Evolutionary conservation across 129 eudicot genomes (phyloP).

Genomic region (Calendula officinalis): DNA sequence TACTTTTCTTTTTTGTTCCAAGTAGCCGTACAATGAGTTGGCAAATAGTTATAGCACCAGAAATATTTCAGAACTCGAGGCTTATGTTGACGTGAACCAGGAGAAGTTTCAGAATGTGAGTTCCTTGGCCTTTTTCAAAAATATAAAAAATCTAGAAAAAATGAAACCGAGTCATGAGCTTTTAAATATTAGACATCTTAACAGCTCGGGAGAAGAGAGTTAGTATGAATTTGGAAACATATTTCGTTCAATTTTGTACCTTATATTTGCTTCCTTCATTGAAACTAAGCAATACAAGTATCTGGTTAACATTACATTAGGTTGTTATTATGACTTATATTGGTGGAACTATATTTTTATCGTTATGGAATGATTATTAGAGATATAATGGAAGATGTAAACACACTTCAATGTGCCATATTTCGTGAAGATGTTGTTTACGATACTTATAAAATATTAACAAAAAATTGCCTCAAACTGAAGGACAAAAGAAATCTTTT

Average conservation of each 20-base stretch:
- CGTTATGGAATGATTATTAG: conserved; percentile 36
- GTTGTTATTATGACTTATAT: not conserved
- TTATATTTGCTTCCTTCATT: conserved; percentile 89
- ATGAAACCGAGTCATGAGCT: no score
- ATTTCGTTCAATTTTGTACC: no score
- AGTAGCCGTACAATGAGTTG: conserved; percentile 77
- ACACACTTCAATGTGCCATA: conserved; percentile 97
- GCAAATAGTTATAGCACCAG: conserved; percentile 64
- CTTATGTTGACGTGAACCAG: conserved; percentile 51
- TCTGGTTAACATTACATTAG: conserved; percentile 22
- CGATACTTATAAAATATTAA: conserved; percentile 35
- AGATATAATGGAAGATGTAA: conserved; percentile 98
- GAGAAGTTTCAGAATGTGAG: conserved; percentile 81
- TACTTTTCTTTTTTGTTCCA: conserved; percentile 19
- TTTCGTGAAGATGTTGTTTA: conserved; percentile 72
- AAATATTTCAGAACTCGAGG: conserved; percentile 62
- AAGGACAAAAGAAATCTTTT: no score
- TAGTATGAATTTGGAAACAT: conserved; percentile 96
- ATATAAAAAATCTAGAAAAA: conserved; percentile 15
- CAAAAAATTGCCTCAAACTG: conserved; percentile 30
- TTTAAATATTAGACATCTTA: no score
- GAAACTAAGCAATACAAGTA: conserved; percentile 99
- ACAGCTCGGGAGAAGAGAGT: no score
- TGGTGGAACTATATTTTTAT: not conserved
- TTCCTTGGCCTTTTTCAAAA: conserved; percentile 13